phyloP scores from a whole-genome alignment of 2,329 filamentous ascomycete species.

The Sphaceloma murrayae region DNA sequence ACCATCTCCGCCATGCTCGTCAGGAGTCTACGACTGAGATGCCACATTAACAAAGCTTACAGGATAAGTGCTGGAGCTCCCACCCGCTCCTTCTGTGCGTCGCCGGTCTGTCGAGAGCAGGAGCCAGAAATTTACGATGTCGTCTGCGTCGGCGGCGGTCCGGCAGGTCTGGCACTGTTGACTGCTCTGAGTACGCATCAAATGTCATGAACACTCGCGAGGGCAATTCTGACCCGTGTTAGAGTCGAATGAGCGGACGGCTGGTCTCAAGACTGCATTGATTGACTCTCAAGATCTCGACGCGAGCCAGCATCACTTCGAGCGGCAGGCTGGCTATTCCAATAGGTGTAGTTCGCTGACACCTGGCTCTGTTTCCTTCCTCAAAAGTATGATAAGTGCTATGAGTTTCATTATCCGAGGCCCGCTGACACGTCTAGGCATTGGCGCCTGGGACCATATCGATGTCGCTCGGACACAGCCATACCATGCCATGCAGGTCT shows the following conservation, averaged over 20 bases:
- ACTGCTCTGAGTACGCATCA: slow-evolving; percentile 31
- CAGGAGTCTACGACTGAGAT: not conserved
- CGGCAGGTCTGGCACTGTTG: slow-evolving; percentile 60
- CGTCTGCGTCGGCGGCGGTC: slow-evolving; percentile 81
- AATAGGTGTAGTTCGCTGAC: slow-evolving; percentile 95
- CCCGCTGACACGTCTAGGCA: slow-evolving; percentile 36
- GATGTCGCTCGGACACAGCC: slow-evolving; percentile 64
- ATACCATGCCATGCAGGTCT: slow-evolving; percentile 96
- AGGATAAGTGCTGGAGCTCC: not conserved
- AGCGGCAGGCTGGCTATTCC: slow-evolving; percentile 62
- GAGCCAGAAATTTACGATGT: slow-evolving; percentile 77
- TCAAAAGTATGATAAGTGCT: slow-evolving; percentile 42
- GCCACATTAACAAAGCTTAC: not conserved
- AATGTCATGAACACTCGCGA: not conserved
- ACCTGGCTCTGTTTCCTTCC: slow-evolving; percentile 72
- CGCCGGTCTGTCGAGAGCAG: not conserved
- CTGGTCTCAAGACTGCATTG: slow-evolving; percentile 71
- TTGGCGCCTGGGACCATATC: slow-evolving; percentile 78
- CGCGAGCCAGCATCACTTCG: slow-evolving; percentile 56
- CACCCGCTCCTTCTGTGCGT: slow-evolving; percentile 3
- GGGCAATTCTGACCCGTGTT: not conserved
- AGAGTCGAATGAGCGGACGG: slow-evolving; percentile 37
- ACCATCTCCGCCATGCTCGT: not conserved
- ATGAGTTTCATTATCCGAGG: not conserved
- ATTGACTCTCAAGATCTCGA: slow-evolving; percentile 81